Percentiles rank a stretch among this genome's conserved stretches.
These are phyloP conservation scores for Vigna unguiculata DNA, from an alignment of 306 rosid genomes.

Conservation along the genomic window DNA sequence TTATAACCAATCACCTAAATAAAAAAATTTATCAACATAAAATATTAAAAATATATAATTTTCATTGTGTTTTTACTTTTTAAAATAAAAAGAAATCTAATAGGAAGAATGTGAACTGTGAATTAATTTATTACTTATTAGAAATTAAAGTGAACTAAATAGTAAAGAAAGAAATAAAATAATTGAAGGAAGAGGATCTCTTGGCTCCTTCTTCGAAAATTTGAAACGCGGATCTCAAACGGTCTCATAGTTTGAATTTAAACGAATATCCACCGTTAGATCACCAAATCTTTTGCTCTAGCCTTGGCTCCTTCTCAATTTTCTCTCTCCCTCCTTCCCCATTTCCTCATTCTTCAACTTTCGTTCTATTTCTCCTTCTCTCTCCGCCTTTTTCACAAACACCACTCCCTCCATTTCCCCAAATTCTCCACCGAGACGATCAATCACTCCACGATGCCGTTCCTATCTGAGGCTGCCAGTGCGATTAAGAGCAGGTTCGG, in stretches of 20 bases:
- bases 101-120: no score
- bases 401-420: not conserved
- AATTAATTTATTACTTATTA: no score
- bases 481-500: constrained; percentile 90
- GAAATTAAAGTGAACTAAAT: not conserved
- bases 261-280: constrained; percentile 56
- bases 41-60: no score
- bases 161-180: constrained; percentile 1
- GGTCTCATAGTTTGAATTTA: constrained; percentile 52
- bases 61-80: no score
- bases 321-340: constrained; percentile 2
- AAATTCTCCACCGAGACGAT: not conserved
- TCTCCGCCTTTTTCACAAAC: constrained; percentile 4
- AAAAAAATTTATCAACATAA: no score
- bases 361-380: not conserved
- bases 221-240: constrained; percentile 57
- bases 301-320: not conserved
- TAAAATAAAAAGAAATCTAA: no score
- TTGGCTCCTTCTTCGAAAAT: constrained; percentile 55
- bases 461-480: constrained; percentile 82
- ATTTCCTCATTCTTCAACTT: not conserved
- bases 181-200: not conserved
- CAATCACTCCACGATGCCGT: constrained; percentile 58
- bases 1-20: no score
- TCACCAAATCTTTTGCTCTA: constrained; percentile 43